These are phyloP conservation scores for Fusarium brachygibbosum DNA, from an alignment of 2,329 filamentous ascomycete genomes.

Conservation along the genomic window DNA sequence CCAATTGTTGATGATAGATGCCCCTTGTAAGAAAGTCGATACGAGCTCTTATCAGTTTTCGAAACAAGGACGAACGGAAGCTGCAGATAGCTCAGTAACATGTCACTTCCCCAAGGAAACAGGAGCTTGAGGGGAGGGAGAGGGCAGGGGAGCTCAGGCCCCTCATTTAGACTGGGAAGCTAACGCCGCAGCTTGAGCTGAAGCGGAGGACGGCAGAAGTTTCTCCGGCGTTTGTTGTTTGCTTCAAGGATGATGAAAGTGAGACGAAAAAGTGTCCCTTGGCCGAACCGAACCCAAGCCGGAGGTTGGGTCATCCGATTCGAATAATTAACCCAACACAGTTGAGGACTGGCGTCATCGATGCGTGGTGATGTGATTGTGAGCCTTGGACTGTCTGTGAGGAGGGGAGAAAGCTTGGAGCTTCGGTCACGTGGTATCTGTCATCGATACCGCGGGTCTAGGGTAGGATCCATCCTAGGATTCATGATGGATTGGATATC, in stretches of 20 bases:
- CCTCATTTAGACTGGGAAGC: neutral
- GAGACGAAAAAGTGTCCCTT: slow-evolving; percentile 17
- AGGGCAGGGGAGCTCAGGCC: slow-evolving; percentile 36
- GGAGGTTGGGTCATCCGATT: slow-evolving; percentile 12
- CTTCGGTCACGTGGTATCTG: neutral
- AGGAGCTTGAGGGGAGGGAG: slow-evolving; percentile 8
- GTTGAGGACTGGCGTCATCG: slow-evolving; percentile 37
- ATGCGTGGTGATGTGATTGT: slow-evolving; percentile 30
- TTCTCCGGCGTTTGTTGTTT: slow-evolving; percentile 32
- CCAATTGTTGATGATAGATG: neutral
- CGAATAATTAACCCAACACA: neutral
- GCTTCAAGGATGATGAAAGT: slow-evolving; percentile 17
- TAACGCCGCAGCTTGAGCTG: neutral
- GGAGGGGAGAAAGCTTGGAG: slow-evolving; percentile 2
- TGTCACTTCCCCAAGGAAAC: slow-evolving; percentile 25
- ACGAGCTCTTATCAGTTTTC: slow-evolving; percentile 22
- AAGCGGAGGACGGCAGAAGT: slow-evolving; percentile 29
- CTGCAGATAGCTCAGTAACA: slow-evolving; percentile 33
- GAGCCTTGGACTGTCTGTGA: neutral
- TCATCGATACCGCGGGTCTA: neutral
- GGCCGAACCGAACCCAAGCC: slow-evolving; percentile 27
- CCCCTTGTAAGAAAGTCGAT: neutral
- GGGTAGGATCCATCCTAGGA: neutral
- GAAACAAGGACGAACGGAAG: slow-evolving; percentile 37
- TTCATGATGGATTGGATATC: neutral